Evolutionary conservation across 2,329 filamentous ascomycete species (phyloP), one percentile per base, ranked within the genome.

Genomic region (Trichoderma hamatum): DNA sequence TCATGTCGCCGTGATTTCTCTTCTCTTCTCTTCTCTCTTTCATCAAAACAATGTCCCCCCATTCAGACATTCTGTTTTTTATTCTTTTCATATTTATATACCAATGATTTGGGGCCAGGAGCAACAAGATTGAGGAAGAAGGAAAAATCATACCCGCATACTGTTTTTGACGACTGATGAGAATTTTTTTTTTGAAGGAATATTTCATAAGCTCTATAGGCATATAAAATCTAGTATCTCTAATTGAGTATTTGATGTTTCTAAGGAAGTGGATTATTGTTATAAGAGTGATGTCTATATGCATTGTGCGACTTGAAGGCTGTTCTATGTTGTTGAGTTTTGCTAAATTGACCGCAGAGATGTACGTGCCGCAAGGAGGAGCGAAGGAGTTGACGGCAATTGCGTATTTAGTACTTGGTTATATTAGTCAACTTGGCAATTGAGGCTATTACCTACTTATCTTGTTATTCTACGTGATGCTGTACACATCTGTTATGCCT

Each of bases 1-100:
- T 74, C 72, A 73, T 74, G 74, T 74, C 72, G 68, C 71, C 71
- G 73, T 74, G 73, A 74, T 69, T 64, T 65, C 65, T 66, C 68
- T 63, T 67, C 32, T 73, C 68, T 63, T 67, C 21, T 73, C 68
- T 63, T 65, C 65, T 69, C 68, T 63, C 63, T 14, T 24, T 30
- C 14, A 6, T 59, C 13, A 24, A 39, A n/a, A 36, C 32, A 43
- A 28, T 63, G 58, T 43, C 28, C 16, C 28, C 64, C 52, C 14
- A 3, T 49, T 58, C 34, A 26, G n/a, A 30, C 39, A 43, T 58
- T 55, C 16, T 67, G 36, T 26, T 16, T 3, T 49, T 61, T 7
- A 34, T 34, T 36, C 54, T 51, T 49, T 58, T 46, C 43, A 13
- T 21, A 16, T 34, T 51, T 66, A 59, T 56, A 67, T 49, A 67